Percentiles rank a stretch among this genome's conserved stretches.
phyloP scores from a whole-genome alignment of 805 yeast genomes.

The Lipomyces oligophaga region DNA sequence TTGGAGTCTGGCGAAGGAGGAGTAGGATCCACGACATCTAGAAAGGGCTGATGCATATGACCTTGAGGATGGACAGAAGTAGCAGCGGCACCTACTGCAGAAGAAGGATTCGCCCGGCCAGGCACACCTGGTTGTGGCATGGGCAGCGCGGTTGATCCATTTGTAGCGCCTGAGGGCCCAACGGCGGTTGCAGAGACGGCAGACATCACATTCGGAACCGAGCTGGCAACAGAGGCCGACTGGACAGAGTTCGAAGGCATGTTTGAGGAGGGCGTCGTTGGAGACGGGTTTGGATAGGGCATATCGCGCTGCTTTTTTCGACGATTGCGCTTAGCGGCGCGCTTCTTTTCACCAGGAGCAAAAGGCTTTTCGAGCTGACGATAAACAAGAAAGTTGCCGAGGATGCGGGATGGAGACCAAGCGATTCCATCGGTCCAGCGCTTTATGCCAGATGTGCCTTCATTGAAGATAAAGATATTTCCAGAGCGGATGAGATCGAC shows the following conservation, averaged over 20 bases:
- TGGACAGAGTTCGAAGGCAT: slow-evolving; percentile 10
- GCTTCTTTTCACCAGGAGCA: slow-evolving; percentile 46
- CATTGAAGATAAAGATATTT: slow-evolving; percentile 77
- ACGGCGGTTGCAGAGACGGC: slow-evolving; percentile 6
- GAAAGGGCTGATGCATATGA: background rate
- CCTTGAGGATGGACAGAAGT: background rate
- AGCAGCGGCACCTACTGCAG: no score
- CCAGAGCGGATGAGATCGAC: slow-evolving; percentile 65
- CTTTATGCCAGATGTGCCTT: slow-evolving; percentile 75
- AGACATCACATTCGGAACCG: slow-evolving; percentile 6
- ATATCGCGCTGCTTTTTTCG: slow-evolving; percentile 30
- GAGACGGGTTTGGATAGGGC: slow-evolving; percentile 20
- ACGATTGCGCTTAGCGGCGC: slow-evolving; percentile 36
- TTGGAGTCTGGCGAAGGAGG: slow-evolving; percentile 17
- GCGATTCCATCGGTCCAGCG: slow-evolving; percentile 97
- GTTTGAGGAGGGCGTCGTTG: slow-evolving; percentile 4
- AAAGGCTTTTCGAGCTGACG: slow-evolving; percentile 58
- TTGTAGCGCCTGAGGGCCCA: no score
- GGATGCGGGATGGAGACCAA: slow-evolving; percentile 88
- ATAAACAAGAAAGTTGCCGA: slow-evolving; percentile 80
- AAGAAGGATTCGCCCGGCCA: no score
- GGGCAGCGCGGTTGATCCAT: background rate
- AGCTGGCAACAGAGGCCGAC: slow-evolving; percentile 4
- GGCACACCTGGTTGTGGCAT: no score
- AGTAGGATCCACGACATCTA: slow-evolving; percentile 6